Conservation (phyloP, 371 early-diverging fungal genomes). For the Nematocida minor region DNA sequence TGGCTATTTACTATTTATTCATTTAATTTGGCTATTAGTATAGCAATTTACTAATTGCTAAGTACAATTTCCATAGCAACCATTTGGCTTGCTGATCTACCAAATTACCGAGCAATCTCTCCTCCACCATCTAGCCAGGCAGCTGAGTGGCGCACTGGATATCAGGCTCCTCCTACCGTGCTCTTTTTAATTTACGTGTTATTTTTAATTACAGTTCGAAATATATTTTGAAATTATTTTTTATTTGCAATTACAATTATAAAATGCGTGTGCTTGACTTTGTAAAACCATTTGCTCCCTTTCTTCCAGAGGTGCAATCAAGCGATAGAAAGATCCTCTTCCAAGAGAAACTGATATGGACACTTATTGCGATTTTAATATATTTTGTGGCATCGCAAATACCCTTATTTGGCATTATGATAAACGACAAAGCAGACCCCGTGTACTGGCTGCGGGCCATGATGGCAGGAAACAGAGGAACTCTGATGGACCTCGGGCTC, state of each 20-base stretch:
- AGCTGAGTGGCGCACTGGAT: too few relatives aligned
- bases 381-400: constrained; percentile 97
- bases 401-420: constrained; percentile 97
- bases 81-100: too few relatives aligned
- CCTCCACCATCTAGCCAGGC: too few relatives aligned
- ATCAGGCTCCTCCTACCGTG: too few relatives aligned
- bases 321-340: constrained; percentile 93
- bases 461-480: constrained; percentile 96
- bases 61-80: too few relatives aligned
- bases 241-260: constrained; percentile 66
- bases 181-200: too few relatives aligned
- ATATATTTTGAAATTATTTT: constrained; percentile 33
- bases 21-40: too few relatives aligned
- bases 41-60: too few relatives aligned
- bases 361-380: constrained; percentile 87
- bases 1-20: too few relatives aligned
- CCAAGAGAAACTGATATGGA: constrained; percentile 95
- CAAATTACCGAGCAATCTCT: too few relatives aligned
- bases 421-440: constrained; percentile 74
- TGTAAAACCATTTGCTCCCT: constrained; percentile 90
- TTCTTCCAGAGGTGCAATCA: constrained; percentile 88
- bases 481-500: constrained; percentile 98
- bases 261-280: constrained; percentile 77
- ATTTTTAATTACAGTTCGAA: not conserved
- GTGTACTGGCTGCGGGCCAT: constrained; percentile 98